Conservation (phyloP, 352 stramenopile genomes). For the Thraustotheca clavata region DNA sequence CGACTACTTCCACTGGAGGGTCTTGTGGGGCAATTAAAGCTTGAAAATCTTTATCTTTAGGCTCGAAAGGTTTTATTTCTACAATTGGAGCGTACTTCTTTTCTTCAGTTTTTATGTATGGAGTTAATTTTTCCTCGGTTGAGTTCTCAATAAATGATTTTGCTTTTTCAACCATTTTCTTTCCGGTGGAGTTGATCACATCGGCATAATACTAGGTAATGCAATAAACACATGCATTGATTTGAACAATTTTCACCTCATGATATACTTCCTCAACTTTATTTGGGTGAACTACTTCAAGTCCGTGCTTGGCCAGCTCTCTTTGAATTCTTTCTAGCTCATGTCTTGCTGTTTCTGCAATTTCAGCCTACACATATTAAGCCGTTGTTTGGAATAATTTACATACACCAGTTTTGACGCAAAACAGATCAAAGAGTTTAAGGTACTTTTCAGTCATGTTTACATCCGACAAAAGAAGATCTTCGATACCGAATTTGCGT, state of each 20-base stretch:
- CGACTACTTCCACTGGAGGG: too few relatives aligned
- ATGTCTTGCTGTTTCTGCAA: slow-evolving; percentile 31
- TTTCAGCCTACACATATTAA: neutral
- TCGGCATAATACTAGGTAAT: slow-evolving; percentile 34
- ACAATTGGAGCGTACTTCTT: slow-evolving; percentile 47
- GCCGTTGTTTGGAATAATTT: neutral
- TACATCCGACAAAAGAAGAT: slow-evolving; percentile 6
- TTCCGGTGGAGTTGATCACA: slow-evolving; percentile 40
- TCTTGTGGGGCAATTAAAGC: slow-evolving; percentile 38
- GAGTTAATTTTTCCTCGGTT: slow-evolving; percentile 27
- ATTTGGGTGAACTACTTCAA: slow-evolving; percentile 29
- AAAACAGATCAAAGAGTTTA: slow-evolving; percentile 50
- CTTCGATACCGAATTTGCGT: slow-evolving; percentile 46
- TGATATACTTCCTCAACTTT: slow-evolving; percentile 49
- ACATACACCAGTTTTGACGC: slow-evolving; percentile 55
- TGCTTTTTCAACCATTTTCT: slow-evolving; percentile 53
- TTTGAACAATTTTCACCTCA: slow-evolving; percentile 14
- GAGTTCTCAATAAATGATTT: slow-evolving; percentile 55
- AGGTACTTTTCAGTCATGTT: slow-evolving; percentile 34
- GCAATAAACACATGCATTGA: neutral
- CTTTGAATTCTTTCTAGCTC: slow-evolving; percentile 62
- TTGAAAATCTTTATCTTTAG: slow-evolving; percentile 53
- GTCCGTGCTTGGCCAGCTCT: slow-evolving; percentile 44
- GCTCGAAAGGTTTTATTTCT: slow-evolving; percentile 36
- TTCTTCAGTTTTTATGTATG: slow-evolving; percentile 61